phyloP scores from a whole-genome alignment of 2,329 filamentous ascomycete genomes.

The Cryphonectria parasitica region DNA sequence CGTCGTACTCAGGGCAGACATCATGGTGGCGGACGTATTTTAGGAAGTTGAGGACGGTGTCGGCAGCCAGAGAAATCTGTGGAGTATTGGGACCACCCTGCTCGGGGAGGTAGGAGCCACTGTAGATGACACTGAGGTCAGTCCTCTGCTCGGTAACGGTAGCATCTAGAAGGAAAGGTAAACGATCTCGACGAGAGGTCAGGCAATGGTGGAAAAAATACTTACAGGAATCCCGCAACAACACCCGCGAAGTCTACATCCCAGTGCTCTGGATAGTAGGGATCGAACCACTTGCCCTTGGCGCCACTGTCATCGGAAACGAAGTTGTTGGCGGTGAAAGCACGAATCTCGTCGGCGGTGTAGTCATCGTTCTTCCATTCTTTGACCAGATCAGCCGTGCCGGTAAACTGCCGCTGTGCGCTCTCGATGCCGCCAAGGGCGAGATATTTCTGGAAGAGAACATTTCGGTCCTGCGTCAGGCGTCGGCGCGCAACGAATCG shows the following conservation, averaged over 20 bases:
- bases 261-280: slow-evolving; percentile 61
- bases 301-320: slow-evolving; percentile 53
- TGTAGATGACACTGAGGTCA: slow-evolving; percentile 32
- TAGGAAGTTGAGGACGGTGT: slow-evolving; percentile 82
- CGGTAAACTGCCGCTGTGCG: slow-evolving; percentile 59
- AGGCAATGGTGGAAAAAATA: slow-evolving; percentile 27
- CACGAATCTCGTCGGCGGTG: slow-evolving; percentile 63
- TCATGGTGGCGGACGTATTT: slow-evolving; percentile 84
- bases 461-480: slow-evolving; percentile 63
- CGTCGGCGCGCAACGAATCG: slow-evolving; percentile 79
- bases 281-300: slow-evolving; percentile 51
- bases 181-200: background rate
- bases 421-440: slow-evolving; percentile 79
- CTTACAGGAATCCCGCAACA: slow-evolving; percentile 77
- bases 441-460: slow-evolving; percentile 80
- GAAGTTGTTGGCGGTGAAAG: slow-evolving; percentile 65
- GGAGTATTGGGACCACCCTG: slow-evolving; percentile 59
- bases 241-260: slow-evolving; percentile 80
- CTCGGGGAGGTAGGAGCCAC: slow-evolving; percentile 60
- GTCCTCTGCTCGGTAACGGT: background rate
- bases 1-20: slow-evolving; percentile 79
- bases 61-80: slow-evolving; percentile 62
- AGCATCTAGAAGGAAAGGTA: too few species aligned
- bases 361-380: slow-evolving; percentile 52
- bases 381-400: slow-evolving; percentile 47